These are phyloP conservation scores for Meredithiella fracta DNA, from an alignment of 2,329 filamentous ascomycete genomes.

Conservation along the genomic window DNA sequence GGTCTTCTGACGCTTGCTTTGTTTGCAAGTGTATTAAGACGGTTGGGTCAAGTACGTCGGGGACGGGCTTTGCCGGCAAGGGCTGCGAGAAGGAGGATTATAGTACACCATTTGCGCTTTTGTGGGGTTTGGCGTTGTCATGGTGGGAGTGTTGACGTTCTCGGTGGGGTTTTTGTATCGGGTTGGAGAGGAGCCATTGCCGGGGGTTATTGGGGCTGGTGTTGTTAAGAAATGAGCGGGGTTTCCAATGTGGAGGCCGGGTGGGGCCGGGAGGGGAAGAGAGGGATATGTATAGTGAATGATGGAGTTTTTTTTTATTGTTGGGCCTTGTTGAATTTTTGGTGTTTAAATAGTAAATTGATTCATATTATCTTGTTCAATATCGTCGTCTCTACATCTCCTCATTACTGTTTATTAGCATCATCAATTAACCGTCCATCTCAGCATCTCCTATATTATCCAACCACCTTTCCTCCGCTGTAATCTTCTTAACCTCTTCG, in stretches of 20 bases:
- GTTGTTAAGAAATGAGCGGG: slow-evolving; percentile 51
- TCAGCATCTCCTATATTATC: slow-evolving; percentile 27
- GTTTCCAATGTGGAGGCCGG: not conserved
- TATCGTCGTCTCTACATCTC: not conserved
- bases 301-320: not conserved
- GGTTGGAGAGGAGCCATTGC: slow-evolving; percentile 75
- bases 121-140: slow-evolving; percentile 51
- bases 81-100: slow-evolving; percentile 87
- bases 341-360: no score
- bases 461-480: slow-evolving; percentile 25
- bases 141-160: slow-evolving; percentile 51
- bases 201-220: slow-evolving; percentile 89
- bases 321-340: no score
- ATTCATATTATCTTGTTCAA: no score
- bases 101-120: slow-evolving; percentile 83
- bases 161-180: slow-evolving; percentile 64
- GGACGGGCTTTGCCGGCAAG: slow-evolving; percentile 64
- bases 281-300: not conserved
- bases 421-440: not conserved
- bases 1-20: slow-evolving; percentile 46
- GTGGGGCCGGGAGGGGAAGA: not conserved
- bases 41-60: slow-evolving; percentile 37
- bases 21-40: slow-evolving; percentile 58
- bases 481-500: not conserved
- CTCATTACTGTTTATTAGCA: no score